Percentiles rank a stretch among this genome's conserved stretches.
phyloP scores from a whole-genome alignment of 169 alveolate species.

The Plasmodium vinckei region DNA sequence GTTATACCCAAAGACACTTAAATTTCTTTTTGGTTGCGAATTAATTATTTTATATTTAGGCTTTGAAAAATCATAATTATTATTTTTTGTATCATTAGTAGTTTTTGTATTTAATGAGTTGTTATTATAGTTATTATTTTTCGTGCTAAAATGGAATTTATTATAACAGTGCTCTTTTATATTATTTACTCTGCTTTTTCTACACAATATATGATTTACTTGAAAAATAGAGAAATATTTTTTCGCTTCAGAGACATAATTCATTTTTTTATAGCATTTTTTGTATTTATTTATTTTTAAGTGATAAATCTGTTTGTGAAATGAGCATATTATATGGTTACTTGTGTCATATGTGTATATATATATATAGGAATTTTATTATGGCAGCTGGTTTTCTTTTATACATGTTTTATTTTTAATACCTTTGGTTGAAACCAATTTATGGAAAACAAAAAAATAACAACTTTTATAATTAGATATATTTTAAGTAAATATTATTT shows the following conservation, averaged over 20 bases:
- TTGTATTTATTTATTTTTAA: too few relatives aligned
- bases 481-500: too few relatives aligned
- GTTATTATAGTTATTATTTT: conserved; percentile 11
- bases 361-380: too few relatives aligned
- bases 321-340: too few relatives aligned
- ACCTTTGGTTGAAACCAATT: too few relatives aligned
- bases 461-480: too few relatives aligned
- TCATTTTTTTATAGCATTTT: conserved; percentile 25
- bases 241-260: conserved; percentile 1
- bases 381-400: too few relatives aligned
- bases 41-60: conserved; percentile 34
- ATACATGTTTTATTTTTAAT: too few relatives aligned
- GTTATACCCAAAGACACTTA: conserved; percentile 72
- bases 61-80: conserved; percentile 15
- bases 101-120: conserved; percentile 6
- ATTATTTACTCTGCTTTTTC: conserved; percentile 15
- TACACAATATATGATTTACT: conserved; percentile 7
- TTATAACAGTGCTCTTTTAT: conserved; percentile 20
- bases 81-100: conserved; percentile 29
- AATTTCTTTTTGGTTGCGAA: conserved; percentile 71
- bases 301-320: too few relatives aligned
- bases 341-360: too few relatives aligned
- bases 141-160: conserved; percentile 35
- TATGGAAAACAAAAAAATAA: too few relatives aligned
- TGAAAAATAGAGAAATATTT: conserved; percentile 1